Evolutionary conservation across 768 basidiomycete genomes (phyloP), one percentile per base, ranked within the genome.

Genomic region (Ramaria sp.): DNA sequence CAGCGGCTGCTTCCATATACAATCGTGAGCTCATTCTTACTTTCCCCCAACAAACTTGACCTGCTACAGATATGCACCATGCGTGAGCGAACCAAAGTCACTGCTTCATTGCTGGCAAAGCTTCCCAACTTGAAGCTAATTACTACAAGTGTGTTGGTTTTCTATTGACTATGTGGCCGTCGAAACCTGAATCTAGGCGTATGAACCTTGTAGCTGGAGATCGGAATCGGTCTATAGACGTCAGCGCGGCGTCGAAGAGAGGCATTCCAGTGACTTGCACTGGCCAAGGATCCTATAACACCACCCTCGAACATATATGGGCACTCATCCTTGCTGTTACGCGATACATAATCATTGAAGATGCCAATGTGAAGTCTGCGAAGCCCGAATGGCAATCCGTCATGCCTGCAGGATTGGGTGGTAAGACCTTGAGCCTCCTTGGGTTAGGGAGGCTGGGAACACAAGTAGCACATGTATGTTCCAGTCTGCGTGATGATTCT

Each of bases 281-380:
- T 0, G 64, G 62, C 0, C 56, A 63, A 1, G 63, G 64, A 10
- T n/a, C n/a, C n/a, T 73, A 76, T 25, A 70, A 74, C 39, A 70
- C 78, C 1, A 83, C 82, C 1, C 59, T 78, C 52, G 82, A 81
- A 60, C 80, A 81, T 58, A 82, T 82, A 41, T 84, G 83, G 83
- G 78, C 81, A 2, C 66, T 78, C 24, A 66, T 75, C 50, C 68
- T 85, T n/a, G 73, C 74, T 9, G 74, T 77, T 1, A 73, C 73
- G 39, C 68, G 79, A 49, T 69, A 77, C 56, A 65, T 83, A 36
- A 66, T 64, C 6, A 57, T 66, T 3, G 83, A 84, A 60, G 72
- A 83, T 57, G 64, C 62, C 3, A 74, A 73, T 59, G 63, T 78
- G 15, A 77, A 73, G 59, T 57, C 61, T 0, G 70, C 72, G 39